Percentiles rank a stretch among this genome's conserved stretches.
Evolutionary conservation across 2,329 filamentous ascomycete genomes (phyloP).

Genomic region (Colletotrichum sp.): DNA sequence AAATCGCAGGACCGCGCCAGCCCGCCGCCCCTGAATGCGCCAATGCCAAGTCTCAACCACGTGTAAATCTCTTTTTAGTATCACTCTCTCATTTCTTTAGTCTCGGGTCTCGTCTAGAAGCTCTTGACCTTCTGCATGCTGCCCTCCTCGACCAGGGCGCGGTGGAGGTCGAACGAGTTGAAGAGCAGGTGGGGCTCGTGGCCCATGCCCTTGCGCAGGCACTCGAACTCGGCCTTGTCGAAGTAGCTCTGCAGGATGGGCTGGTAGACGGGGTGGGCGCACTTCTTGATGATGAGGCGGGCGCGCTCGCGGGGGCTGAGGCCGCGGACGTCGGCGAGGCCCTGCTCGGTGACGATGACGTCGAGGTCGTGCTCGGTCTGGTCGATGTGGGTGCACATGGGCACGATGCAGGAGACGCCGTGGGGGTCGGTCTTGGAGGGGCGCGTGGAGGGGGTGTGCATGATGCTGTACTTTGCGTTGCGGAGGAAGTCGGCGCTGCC

Average conservation of each 20-base stretch:
- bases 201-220: conserved; percentile 84
- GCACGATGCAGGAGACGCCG: conserved; percentile 87
- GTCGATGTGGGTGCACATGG: conserved; percentile 90
- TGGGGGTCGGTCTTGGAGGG: conserved; percentile 83
- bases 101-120: conserved; percentile 47
- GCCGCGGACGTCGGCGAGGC: conserved; percentile 84
- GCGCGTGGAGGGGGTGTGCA: conserved; percentile 87
- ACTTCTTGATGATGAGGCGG: conserved; percentile 85
- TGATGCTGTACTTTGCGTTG: conserved; percentile 83
- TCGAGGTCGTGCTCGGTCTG: conserved; percentile 94
- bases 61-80: not conserved
- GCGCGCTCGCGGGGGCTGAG: conserved; percentile 81
- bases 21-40: not conserved
- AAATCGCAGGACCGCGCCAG: not conserved
- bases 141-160: conserved; percentile 79
- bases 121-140: conserved; percentile 82
- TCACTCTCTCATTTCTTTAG: not conserved
- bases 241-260: conserved; percentile 85
- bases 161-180: conserved; percentile 89
- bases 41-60: not conserved
- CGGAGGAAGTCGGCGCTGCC: conserved; percentile 84
- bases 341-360: conserved; percentile 78
- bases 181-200: conserved; percentile 89
- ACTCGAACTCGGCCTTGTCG: conserved; percentile 85
- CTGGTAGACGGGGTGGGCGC: conserved; percentile 83